phyloP scores from a whole-genome alignment of 805 yeast genomes.

The Nematodospora valgi region DNA sequence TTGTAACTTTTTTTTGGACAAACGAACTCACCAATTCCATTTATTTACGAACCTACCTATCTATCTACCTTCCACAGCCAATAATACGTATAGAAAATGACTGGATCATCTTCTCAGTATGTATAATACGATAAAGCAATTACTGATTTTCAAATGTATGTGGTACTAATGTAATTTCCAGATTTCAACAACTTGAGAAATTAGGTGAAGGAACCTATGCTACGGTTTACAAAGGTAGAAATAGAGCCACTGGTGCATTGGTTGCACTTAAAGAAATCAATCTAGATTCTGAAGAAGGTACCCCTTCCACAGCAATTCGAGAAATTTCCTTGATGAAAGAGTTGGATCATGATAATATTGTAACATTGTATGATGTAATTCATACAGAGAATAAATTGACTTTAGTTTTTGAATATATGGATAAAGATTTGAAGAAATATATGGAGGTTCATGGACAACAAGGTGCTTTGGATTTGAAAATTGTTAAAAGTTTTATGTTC shows the following conservation, averaged over 20 bases:
- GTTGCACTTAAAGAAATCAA: constrained; percentile 95
- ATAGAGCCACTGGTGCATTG: constrained; percentile 77
- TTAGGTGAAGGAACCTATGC: constrained; percentile 97
- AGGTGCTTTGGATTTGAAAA: constrained; percentile 69
- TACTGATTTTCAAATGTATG: constrained; percentile 3
- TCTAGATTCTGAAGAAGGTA: constrained; percentile 95
- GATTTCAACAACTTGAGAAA: constrained; percentile 65
- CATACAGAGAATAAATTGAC: constrained; percentile 96
- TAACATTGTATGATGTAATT: constrained; percentile 89
- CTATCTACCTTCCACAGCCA: too few relatives aligned
- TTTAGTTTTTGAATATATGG: constrained; percentile 89
- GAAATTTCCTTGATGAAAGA: constrained; percentile 96
- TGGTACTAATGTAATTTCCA: too few relatives aligned
- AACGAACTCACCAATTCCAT: background rate
- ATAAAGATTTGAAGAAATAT: constrained; percentile 87
- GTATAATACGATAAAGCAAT: constrained; percentile 15
- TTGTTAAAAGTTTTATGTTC: constrained; percentile 89
- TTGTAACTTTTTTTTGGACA: too few relatives aligned
- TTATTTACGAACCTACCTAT: constrained; percentile 3
- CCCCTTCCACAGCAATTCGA: constrained; percentile 96
- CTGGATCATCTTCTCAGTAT: constrained; percentile 45
- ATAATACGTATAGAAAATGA: constrained; percentile 19
- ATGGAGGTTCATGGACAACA: constrained; percentile 83
- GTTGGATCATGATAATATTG: constrained; percentile 87
- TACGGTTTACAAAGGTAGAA: constrained; percentile 94